A percentile compares a stretch with the other conserved stretches of the same genome.
Conservation (phyloP, 176 grass and related monocot species). For the Miscanthus lutarioriparius region DNA sequence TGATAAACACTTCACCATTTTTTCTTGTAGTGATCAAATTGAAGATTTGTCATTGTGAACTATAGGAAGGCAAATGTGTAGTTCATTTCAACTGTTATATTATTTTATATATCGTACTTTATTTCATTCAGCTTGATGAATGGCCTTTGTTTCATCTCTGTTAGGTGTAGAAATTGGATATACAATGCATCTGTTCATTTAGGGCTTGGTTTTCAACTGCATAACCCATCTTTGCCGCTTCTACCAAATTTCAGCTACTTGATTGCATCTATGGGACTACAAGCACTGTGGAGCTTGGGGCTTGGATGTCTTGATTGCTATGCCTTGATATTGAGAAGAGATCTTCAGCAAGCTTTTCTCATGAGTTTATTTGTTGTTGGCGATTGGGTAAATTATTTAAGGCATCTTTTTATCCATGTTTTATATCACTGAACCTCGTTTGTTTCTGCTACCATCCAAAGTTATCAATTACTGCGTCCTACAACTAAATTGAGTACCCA, state of each 20-base stretch:
- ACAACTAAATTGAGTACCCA: neutral
- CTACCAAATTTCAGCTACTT: constrained; percentile 69
- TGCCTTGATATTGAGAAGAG: constrained; percentile 59
- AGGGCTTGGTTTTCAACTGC: neutral
- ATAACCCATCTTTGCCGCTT: neutral
- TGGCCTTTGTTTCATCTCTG: neutral
- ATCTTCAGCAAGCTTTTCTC: constrained; percentile 71
- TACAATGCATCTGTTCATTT: neutral
- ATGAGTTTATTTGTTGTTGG: constrained; percentile 91
- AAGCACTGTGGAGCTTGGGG: constrained; percentile 88
- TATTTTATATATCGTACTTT: neutral
- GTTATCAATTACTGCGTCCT: neutral
- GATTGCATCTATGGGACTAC: constrained; percentile 88
- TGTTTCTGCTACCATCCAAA: neutral
- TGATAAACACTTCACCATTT: neutral
- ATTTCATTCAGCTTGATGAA: neutral
- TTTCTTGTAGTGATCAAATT: neutral
- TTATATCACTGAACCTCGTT: neutral
- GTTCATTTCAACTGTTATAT: neutral
- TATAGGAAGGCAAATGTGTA: constrained; percentile 9
- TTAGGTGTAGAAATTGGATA: neutral
- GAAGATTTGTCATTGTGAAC: neutral
- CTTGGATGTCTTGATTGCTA: constrained; percentile 83
- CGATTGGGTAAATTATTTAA: constrained; percentile 65
- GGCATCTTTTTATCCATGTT: neutral